A percentile compares a stretch with the other conserved stretches of the same genome.
These are phyloP conservation scores for Coemansia sp. DNA, from an alignment of 192 early-diverging fungal genomes.

Conservation along the genomic window DNA sequence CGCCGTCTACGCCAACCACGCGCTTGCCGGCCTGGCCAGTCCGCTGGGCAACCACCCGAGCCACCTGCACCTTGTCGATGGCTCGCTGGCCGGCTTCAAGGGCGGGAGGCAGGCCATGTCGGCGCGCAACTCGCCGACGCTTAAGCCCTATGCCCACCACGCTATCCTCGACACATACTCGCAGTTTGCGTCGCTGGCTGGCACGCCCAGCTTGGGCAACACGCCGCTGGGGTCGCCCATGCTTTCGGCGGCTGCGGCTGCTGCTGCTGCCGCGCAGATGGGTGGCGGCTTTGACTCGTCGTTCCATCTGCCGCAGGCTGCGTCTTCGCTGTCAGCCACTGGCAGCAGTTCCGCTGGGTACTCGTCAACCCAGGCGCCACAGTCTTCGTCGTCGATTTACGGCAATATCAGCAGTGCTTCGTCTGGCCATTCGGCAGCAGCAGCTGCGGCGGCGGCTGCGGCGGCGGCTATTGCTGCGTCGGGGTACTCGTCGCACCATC, in stretches of 20 bases:
- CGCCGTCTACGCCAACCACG: constrained; percentile 52
- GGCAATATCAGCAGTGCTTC: neutral
- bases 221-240: constrained; percentile 53
- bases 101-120: constrained; percentile 49
- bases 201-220: constrained; percentile 52
- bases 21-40: constrained; percentile 36
- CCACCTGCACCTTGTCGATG: constrained; percentile 19
- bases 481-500: constrained; percentile 7
- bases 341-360: neutral
- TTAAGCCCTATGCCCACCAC: constrained; percentile 38
- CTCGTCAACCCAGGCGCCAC: neutral
- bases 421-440: neutral
- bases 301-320: constrained; percentile 49
- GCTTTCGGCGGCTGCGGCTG: constrained; percentile 32
- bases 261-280: constrained; percentile 22
- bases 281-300: constrained; percentile 51
- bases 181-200: constrained; percentile 55
- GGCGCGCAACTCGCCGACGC: constrained; percentile 53
- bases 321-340: constrained; percentile 1
- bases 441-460: constrained; percentile 18
- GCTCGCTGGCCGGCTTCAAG: neutral
- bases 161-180: constrained; percentile 52
- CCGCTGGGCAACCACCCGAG: constrained; percentile 16
- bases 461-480: constrained; percentile 15
- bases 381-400: neutral